These are phyloP conservation scores for Salix udensis DNA, from an alignment of 345 rosid species.

Conservation along the genomic window DNA sequence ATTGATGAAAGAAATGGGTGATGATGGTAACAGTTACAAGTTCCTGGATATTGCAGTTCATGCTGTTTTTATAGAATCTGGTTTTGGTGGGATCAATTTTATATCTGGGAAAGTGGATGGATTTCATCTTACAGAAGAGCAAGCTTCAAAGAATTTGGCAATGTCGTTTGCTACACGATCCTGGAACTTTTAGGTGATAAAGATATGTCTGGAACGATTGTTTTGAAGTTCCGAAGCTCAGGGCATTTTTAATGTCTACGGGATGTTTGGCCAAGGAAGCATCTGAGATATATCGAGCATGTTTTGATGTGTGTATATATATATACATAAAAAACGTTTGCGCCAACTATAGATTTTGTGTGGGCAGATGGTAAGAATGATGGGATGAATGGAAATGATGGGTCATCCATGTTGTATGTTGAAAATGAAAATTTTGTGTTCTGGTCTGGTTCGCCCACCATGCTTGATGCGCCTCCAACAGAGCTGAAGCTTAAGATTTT, in stretches of 20 bases:
- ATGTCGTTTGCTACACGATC: conserved; percentile 53
- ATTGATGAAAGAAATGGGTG: conserved; percentile 45
- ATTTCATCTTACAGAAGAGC: conserved; percentile 42
- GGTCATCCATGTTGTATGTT: neutral
- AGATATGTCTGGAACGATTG: conserved; percentile 28
- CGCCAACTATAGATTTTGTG: conserved; percentile 33
- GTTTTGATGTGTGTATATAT: conserved; percentile 27
- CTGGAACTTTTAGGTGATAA: conserved; percentile 38
- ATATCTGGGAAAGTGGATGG: conserved; percentile 35
- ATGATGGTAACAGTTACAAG: conserved; percentile 32
- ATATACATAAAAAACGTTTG: conserved; percentile 9
- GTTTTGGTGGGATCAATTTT: conserved; percentile 47
- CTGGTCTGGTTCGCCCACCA: conserved; percentile 49
- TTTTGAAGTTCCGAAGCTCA: conserved; percentile 45
- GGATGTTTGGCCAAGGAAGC: conserved; percentile 35
- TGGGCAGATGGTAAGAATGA: conserved; percentile 21
- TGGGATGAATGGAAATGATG: neutral
- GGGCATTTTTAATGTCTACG: conserved; percentile 55
- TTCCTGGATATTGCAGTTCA: conserved; percentile 54
- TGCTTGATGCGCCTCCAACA: conserved; percentile 52
- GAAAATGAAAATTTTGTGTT: conserved; percentile 19
- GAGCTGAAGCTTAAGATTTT: conserved; percentile 65
- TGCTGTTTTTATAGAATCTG: conserved; percentile 68
- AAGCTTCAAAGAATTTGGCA: conserved; percentile 27
- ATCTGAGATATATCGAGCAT: conserved; percentile 30